A percentile compares a stretch with the other conserved stretches of the same genome.
phyloP scores from a whole-genome alignment of 352 stramenopile species.

The Globisporangium perplexum region DNA sequence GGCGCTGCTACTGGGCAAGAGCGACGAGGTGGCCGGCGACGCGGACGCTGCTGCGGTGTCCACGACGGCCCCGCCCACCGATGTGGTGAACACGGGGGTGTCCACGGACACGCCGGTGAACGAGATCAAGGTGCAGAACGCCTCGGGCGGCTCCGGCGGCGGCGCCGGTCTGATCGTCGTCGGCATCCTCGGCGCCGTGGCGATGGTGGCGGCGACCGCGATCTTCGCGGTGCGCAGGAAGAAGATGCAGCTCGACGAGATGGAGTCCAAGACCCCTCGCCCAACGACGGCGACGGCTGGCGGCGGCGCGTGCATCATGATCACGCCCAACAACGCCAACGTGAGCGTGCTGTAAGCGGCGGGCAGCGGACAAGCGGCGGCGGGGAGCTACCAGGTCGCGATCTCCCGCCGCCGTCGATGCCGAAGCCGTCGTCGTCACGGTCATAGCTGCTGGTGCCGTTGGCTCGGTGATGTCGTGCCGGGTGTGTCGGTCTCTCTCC shows the following conservation, averaged over 20 bases:
- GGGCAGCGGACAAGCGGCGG: not conserved
- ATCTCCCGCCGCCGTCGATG: not conserved
- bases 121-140: slow-evolving; percentile 43
- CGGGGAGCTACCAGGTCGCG: not conserved
- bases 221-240: slow-evolving; percentile 64
- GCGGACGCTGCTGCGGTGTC: not conserved
- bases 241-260: slow-evolving; percentile 50
- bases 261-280: slow-evolving; percentile 54
- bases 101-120: slow-evolving; percentile 21
- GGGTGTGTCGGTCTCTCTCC: not conserved
- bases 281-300: slow-evolving; percentile 20
- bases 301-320: slow-evolving; percentile 31
- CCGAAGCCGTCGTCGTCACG: too few relatives aligned
- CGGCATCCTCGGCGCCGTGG: slow-evolving; percentile 21
- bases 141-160: not conserved
- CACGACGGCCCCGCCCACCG: not conserved
- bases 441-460: not conserved
- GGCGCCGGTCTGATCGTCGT: slow-evolving; percentile 23
- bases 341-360: slow-evolving; percentile 16
- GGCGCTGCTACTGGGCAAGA: slow-evolving; percentile 1
- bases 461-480: not conserved
- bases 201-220: slow-evolving; percentile 40
- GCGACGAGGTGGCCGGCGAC: slow-evolving; percentile 12
- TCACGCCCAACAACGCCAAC: slow-evolving; percentile 45
- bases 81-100: slow-evolving; percentile 5